Base-by-base conservation (phyloP, 345 rosid genomes). In the Eucalyptus tenuipes region DNA sequence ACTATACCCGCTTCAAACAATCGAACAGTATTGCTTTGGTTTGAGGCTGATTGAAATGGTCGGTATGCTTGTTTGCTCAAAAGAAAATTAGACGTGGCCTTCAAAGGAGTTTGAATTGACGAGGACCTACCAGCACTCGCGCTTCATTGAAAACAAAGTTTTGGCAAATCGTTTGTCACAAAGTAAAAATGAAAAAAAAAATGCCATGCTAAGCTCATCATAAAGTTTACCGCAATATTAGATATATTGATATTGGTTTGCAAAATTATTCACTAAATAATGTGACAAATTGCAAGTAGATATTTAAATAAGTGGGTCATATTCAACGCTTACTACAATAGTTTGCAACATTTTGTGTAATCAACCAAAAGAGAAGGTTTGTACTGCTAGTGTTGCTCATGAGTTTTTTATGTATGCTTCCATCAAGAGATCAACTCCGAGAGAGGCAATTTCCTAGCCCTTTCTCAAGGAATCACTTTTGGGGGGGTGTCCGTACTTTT, bases 281-380 rank as follows among this genome's bases (percentile, higher is more conserved):
- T 20, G 14, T 20, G 8, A 2, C 3, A 10, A 0, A 37, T 7
- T 37, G 27, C 5, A 2, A 37, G 45, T 37, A 44, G 15, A 75
- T 37, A 75, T 10, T 71, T 37, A 75, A 37, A 75, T 37, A 37
- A 18, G 25, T 37, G 27, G 27, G 45, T 10, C 27, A 37, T 37
- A 37, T 20, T 18, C 45, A 37, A 71, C 4, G 1, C 14, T 37
- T 37, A 10, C 4, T 10, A 75, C 7, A 40, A 40, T 3, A 75
- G 14, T 75, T 7, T 75, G 27, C 7, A 37, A 40, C 45, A 64
- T 14, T 64, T 27, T 61, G 37, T n/a, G 75, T 64, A n/a, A 64
- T 64, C 40, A 64, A n/a, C 20, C 20, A 64, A 64, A 64, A 64
- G 71, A 64, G 31, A 64, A n/a, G 37, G 37, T n/a, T n/a, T n/a